Base-by-base conservation (phyloP, 2,329 filamentous ascomycete species). In the Apiospora arundinis region DNA sequence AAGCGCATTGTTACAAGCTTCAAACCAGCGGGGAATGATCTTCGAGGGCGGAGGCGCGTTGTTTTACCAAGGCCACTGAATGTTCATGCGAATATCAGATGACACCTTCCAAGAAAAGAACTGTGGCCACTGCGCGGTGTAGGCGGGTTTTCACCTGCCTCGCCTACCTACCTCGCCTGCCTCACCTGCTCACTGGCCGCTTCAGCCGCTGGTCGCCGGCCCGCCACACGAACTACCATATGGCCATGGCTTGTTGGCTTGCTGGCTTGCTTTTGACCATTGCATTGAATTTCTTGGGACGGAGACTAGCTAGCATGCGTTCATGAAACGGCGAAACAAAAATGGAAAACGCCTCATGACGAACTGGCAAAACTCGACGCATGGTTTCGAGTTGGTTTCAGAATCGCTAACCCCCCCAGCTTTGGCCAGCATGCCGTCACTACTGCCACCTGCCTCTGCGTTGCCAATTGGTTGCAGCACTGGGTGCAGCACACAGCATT, bases 251-350 rank as follows among this genome's bases (percentile, higher is more conserved):
- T 48, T n/a, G n/a, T n/a, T n/a, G n/a, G n/a, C n/a, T n/a, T n/a
- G n/a, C n/a, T n/a, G n/a, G n/a, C n/a, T n/a, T 14, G n/a, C 23
- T 52, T 9, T 14, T 16, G 23, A 11, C 9, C 42, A 16, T 63
- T 63, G 56, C 56, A 63, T 63, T 63, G 56, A 63, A 14, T 40
- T 48, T 18, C 16, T 63, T 32, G 32, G 32, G 40, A 40, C 18
- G 52, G 52, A 28, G 49, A 25, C 49, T 56, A 32, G 32, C 32
- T 37, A 40, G 32, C 56, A 40, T 63, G 21, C 32, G 56, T 63
- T 63, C 56, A n/a, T 63, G 56, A 63, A 63, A 63, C 56, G 56
- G 28, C 56, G 56, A 63, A 63, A 63, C 56, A 63, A 40, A 63
- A 63, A 63, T 32, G 56, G 56, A 63, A 63, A 63, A 63, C 56